Evolutionary conservation across 345 rosid genomes (phyloP), one percentile per base, ranked within the genome.

Genomic region (Aquilaria malaccensis): DNA sequence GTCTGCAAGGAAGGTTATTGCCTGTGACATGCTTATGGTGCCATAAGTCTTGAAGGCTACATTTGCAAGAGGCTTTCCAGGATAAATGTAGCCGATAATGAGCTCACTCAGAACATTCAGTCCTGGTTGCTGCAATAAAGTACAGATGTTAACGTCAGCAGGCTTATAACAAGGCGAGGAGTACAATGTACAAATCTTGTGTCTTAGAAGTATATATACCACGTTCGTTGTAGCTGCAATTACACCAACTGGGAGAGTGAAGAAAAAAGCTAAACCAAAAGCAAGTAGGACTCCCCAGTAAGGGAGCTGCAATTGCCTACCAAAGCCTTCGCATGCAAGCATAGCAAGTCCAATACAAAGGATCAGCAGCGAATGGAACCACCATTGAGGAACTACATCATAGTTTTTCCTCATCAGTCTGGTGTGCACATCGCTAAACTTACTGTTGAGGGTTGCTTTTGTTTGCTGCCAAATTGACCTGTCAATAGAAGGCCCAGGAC

Each of bases 331-430:
- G 45, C 79, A 80, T 50, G 81, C 57, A 50, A 65, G 63, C 73
- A 80, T 53, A 52, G 84, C 69, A 1, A 83, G 61, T 33, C 73
- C 84, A 2, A 70, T 50, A 10, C 63, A 69, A 3, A 67, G 3
- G 2, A 74, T 33, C 68, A 70, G 45, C 13, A 80, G 48, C 0
- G 54, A 43, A 45, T 70, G 69, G 61, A 79, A 79, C 87, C 84
- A 83, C 83, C 82, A 83, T 30, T 77, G 75, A 55, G 81, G 83
- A 2, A 80, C 85, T 41, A 50, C 55, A 2, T 74, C 63, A 45
- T 80, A 78, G 61, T 80, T 86, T 69, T 78, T 86, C 73, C 81
- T 89, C 91, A 84, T 86, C 72, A 80, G 30, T 76, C 87, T 83
- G 10, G 87, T 77, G 69, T 89, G 96, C 6, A 89, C 85, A 55